Conservation (phyloP, 805 yeast genomes). For the Candida qinlingensis region DNA sequence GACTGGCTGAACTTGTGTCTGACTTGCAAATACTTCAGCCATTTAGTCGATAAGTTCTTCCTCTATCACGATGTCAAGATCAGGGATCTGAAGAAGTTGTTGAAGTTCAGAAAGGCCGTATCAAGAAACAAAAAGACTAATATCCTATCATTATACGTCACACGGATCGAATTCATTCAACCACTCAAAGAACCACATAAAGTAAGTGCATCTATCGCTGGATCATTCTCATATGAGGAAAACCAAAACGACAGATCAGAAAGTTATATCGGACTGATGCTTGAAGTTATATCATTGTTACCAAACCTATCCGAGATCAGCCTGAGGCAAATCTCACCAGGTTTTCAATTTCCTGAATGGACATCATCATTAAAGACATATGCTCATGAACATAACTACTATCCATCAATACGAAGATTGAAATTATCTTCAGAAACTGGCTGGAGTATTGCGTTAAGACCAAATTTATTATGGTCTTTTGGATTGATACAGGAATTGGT, state of each 20-base stretch:
- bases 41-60: slow-evolving; percentile 32
- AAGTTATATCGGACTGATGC: slow-evolving; percentile 30
- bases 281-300: slow-evolving; percentile 40
- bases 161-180: slow-evolving; percentile 13
- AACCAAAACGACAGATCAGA: slow-evolving; percentile 12
- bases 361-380: slow-evolving; percentile 22
- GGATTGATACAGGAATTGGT: slow-evolving; percentile 39
- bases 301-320: slow-evolving; percentile 40
- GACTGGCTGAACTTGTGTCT: slow-evolving; percentile 28
- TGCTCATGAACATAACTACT: slow-evolving; percentile 23
- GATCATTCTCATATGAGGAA: slow-evolving; percentile 19
- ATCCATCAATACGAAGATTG: slow-evolving; percentile 29
- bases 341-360: slow-evolving; percentile 37
- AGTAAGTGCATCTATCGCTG: slow-evolving; percentile 17
- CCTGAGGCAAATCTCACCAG: slow-evolving; percentile 44
- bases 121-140: slow-evolving; percentile 27
- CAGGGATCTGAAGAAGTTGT: slow-evolving; percentile 12
- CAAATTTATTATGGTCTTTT: slow-evolving; percentile 41
- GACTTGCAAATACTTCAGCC: slow-evolving; percentile 33
- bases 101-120: slow-evolving; percentile 32
- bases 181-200: slow-evolving; percentile 15
- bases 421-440: slow-evolving; percentile 39
- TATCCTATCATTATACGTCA: slow-evolving; percentile 20
- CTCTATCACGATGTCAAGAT: slow-evolving; percentile 33
- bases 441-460: slow-evolving; percentile 48